A percentile compares a stretch with the other conserved stretches of the same genome.
phyloP scores from a whole-genome alignment of 208 protist species.

The Acanthamoeba castellanii region DNA sequence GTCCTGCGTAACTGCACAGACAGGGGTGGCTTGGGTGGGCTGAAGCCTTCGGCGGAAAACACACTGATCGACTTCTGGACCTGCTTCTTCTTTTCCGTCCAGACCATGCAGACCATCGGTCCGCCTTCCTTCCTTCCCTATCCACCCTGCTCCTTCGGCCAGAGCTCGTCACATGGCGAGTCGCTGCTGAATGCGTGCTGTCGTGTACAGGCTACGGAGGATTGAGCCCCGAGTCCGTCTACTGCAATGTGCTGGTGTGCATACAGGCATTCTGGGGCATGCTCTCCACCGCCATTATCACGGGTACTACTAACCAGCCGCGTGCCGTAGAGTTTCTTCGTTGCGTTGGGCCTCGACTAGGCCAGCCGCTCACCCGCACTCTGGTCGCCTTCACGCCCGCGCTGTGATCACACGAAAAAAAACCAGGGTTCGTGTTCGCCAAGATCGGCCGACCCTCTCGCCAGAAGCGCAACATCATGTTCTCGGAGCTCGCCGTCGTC shows the following conservation, averaged over 20 bases:
- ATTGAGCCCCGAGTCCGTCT: constrained; percentile 25
- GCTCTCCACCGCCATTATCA: constrained; percentile 64
- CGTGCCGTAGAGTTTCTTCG: neutral
- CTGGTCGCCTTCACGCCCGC: too few relatives aligned
- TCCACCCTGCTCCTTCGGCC: neutral
- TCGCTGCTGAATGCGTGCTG: neutral
- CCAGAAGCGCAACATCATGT: constrained; percentile 72
- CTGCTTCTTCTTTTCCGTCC: constrained; percentile 74
- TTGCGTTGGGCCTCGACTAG: neutral
- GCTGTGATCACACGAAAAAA: neutral
- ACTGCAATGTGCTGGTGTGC: constrained; percentile 68
- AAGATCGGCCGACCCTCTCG: constrained; percentile 66
- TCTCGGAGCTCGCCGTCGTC: constrained; percentile 57
- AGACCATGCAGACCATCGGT: constrained; percentile 75
- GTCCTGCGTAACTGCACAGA: neutral
- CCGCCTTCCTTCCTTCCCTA: neutral
- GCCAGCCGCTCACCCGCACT: too few relatives aligned
- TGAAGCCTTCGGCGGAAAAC: neutral
- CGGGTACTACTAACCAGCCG: neutral
- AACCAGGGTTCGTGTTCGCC: constrained; percentile 64
- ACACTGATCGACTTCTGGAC: constrained; percentile 37
- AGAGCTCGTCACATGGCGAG: neutral
- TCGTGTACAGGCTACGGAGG: constrained; percentile 16
- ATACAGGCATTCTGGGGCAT: constrained; percentile 73
- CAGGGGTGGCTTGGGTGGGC: neutral